Evolutionary conservation across 352 stramenopile species (phyloP).

Genomic region (Phytophthora aleatoria): DNA sequence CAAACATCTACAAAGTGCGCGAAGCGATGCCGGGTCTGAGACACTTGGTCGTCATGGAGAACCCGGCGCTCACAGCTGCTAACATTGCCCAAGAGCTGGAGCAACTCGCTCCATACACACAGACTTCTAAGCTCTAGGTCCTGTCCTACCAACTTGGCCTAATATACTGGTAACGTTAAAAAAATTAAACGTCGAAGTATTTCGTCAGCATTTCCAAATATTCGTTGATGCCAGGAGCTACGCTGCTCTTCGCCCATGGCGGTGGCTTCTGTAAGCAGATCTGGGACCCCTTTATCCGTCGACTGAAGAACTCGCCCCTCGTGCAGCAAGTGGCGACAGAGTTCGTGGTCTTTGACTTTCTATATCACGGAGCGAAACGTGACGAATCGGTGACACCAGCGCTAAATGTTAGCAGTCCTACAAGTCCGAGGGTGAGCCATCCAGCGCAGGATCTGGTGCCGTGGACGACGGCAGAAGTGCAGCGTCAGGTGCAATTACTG

Average conservation of each 20-base stretch:
- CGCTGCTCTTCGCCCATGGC: slow-evolving; percentile 52
- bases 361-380: slow-evolving; percentile 43
- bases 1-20: slow-evolving; percentile 46
- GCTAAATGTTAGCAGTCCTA: slow-evolving; percentile 16
- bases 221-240: slow-evolving; percentile 8
- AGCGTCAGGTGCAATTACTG: slow-evolving; percentile 26
- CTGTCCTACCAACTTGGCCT: background rate
- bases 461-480: slow-evolving; percentile 29
- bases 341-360: slow-evolving; percentile 43
- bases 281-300: slow-evolving; percentile 48
- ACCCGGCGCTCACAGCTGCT: slow-evolving; percentile 32
- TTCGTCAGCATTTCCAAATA: slow-evolving; percentile 10
- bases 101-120: slow-evolving; percentile 16
- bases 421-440: slow-evolving; percentile 36
- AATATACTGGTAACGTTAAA: too few species aligned
- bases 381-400: slow-evolving; percentile 33
- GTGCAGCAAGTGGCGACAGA: slow-evolving; percentile 30
- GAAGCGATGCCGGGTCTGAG: slow-evolving; percentile 34
- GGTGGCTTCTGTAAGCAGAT: slow-evolving; percentile 49
- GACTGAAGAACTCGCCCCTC: slow-evolving; percentile 30
- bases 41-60: slow-evolving; percentile 55
- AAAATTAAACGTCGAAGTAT: background rate
- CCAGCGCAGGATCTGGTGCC: slow-evolving; percentile 27
- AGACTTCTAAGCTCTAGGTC: background rate
- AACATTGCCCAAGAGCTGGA: slow-evolving; percentile 40